phyloP scores from a whole-genome alignment of 75 land plant genomes.

The Pinus tabuliformis region DNA sequence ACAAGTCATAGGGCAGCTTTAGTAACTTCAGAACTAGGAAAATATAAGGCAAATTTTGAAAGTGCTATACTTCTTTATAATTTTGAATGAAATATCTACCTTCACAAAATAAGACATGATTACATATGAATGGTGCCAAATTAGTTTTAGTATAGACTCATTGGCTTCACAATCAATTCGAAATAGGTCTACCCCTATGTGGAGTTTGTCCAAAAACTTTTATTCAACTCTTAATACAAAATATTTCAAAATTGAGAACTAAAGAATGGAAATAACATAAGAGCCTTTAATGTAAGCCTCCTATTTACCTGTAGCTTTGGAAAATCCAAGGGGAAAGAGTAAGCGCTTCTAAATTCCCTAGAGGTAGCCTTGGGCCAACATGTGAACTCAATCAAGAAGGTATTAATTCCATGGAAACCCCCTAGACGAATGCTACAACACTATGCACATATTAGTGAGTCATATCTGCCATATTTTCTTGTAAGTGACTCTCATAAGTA shows the following conservation, averaged over 20 bases:
- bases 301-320: constrained; percentile 73
- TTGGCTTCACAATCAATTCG: constrained; percentile 34
- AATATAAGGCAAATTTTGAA: neutral
- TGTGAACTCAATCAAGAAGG: constrained; percentile 51
- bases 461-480: constrained; percentile 68
- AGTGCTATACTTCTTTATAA: neutral
- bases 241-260: neutral
- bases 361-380: constrained; percentile 42
- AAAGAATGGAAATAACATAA: neutral
- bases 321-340: constrained; percentile 80
- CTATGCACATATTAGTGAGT: constrained; percentile 70
- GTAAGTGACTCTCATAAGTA: constrained; percentile 58
- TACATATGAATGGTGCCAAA: constrained; percentile 77
- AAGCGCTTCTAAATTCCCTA: constrained; percentile 79
- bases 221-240: neutral
- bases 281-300: neutral
- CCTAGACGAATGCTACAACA: constrained; percentile 69
- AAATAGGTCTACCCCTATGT: constrained; percentile 42
- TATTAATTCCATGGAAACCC: constrained; percentile 73
- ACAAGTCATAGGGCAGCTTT: too few relatives aligned
- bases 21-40: too few relatives aligned
- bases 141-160: constrained; percentile 61
- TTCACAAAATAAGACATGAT: constrained; percentile 71
- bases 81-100: constrained; percentile 18
- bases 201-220: constrained; percentile 25